These are phyloP conservation scores for Yamadazyma sp. DNA, from an alignment of 805 yeast genomes.

Conservation along the genomic window DNA sequence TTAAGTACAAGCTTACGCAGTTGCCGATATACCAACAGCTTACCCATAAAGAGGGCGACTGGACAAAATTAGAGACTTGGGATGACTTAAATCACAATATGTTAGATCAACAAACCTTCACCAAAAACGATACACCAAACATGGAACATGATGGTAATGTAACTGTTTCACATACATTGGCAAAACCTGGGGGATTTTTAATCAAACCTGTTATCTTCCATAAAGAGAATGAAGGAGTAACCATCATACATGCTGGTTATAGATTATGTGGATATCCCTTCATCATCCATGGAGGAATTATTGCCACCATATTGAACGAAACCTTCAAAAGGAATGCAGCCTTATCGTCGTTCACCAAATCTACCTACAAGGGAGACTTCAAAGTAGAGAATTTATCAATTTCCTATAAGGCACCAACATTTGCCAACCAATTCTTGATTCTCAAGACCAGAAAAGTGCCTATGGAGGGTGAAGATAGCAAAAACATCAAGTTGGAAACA, in stretches of 20 bases:
- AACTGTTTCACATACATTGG: slow-evolving; percentile 43
- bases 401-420: slow-evolving; percentile 66
- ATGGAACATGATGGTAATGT: slow-evolving; percentile 3
- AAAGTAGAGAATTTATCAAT: slow-evolving; percentile 48
- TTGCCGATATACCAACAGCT: slow-evolving; percentile 53
- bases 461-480: slow-evolving; percentile 22
- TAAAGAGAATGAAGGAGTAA: slow-evolving; percentile 53
- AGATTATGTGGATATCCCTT: slow-evolving; percentile 84
- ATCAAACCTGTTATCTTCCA: slow-evolving; percentile 69
- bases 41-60: slow-evolving; percentile 42
- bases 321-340: slow-evolving; percentile 56
- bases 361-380: slow-evolving; percentile 40
- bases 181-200: slow-evolving; percentile 76
- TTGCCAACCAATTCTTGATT: slow-evolving; percentile 74
- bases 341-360: slow-evolving; percentile 32
- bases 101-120: slow-evolving; percentile 21
- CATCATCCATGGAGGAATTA: slow-evolving; percentile 82
- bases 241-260: slow-evolving; percentile 75
- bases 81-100: slow-evolving; percentile 40
- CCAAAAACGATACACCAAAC: slow-evolving; percentile 1
- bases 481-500: slow-evolving; percentile 45
- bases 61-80: slow-evolving; percentile 44
- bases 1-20: slow-evolving; percentile 47
- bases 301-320: slow-evolving; percentile 80
- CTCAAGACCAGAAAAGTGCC: slow-evolving; percentile 48